phyloP scores from a whole-genome alignment of 2,329 filamentous ascomycete genomes.

The Graphiopsis chlorocephala region DNA sequence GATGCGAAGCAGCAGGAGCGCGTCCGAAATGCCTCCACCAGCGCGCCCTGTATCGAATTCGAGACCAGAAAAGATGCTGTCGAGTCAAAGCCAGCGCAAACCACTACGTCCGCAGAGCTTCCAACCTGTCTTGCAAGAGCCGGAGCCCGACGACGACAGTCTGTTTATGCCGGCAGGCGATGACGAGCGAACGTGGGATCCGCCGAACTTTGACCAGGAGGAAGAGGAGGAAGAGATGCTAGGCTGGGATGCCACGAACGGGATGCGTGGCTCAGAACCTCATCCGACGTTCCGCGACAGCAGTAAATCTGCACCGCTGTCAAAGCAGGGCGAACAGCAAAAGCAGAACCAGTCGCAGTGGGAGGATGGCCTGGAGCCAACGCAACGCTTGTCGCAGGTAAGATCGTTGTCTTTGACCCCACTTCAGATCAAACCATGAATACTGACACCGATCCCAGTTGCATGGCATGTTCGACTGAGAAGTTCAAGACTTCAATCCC shows the following conservation, averaged over 20 bases:
- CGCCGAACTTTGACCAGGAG: conserved; percentile 62
- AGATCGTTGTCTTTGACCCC: conserved; percentile 28
- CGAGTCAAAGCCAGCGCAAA: conserved; percentile 29
- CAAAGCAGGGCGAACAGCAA: conserved; percentile 6
- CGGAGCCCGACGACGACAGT: conserved; percentile 62
- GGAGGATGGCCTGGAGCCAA: conserved; percentile 59
- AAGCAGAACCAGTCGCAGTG: conserved; percentile 15
- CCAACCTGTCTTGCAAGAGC: conserved; percentile 47
- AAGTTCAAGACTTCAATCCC: neutral
- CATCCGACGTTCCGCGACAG: conserved; percentile 48
- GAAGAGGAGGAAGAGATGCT: conserved; percentile 65
- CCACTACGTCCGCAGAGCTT: conserved; percentile 24
- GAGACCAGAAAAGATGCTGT: conserved; percentile 32
- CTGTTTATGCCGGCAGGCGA: conserved; percentile 68
- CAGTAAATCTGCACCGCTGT: conserved; percentile 26
- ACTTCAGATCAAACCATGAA: neutral
- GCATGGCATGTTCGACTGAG: conserved; percentile 40
- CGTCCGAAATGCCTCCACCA: conserved; percentile 44
- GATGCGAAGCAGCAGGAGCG: conserved; percentile 14
- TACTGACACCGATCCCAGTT: conserved; percentile 30
- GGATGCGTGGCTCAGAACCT: conserved; percentile 49
- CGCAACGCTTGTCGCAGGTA: conserved; percentile 70
- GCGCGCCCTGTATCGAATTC: conserved; percentile 31
- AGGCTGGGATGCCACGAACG: conserved; percentile 70
- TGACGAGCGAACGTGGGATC: conserved; percentile 71